phyloP scores from a whole-genome alignment of 345 rosid species.

The Orychophragmus violaceus region DNA sequence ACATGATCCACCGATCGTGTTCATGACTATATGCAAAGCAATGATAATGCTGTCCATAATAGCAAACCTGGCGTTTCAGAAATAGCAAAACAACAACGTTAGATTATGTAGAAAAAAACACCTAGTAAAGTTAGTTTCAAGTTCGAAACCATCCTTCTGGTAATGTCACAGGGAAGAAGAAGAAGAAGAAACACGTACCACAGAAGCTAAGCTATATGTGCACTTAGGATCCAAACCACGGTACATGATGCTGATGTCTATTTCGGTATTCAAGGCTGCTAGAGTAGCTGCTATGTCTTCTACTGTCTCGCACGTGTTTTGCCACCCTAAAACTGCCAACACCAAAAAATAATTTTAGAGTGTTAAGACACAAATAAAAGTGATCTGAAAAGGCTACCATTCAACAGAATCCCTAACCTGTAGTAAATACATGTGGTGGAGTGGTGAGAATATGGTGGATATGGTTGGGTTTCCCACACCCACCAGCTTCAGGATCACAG shows the following conservation, averaged over 20 bases:
- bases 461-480: slow-evolving; percentile 84
- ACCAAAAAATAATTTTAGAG: not conserved
- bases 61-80: slow-evolving; percentile 70
- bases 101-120: not conserved
- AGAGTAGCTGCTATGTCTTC: slow-evolving; percentile 83
- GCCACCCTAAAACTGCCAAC: slow-evolving; percentile 93
- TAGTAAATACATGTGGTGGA: slow-evolving; percentile 73
- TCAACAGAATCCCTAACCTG: slow-evolving; percentile 41
- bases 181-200: slow-evolving; percentile 44
- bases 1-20: slow-evolving; percentile 77
- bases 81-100: slow-evolving; percentile 4
- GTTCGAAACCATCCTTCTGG: not conserved
- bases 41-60: slow-evolving; percentile 97
- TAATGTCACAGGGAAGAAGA: not conserved
- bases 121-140: not conserved
- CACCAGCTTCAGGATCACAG: slow-evolving; percentile 78
- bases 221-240: slow-evolving; percentile 70
- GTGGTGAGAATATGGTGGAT: slow-evolving; percentile 70
- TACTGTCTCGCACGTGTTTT: slow-evolving; percentile 78
- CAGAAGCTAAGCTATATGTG: slow-evolving; percentile 67
- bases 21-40: slow-evolving; percentile 88
- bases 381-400: slow-evolving; percentile 3
- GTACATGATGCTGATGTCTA: slow-evolving; percentile 78
- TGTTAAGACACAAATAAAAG: not conserved
- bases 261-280: slow-evolving; percentile 66